phyloP scores from a whole-genome alignment of 352 stramenopile genomes.

The Pythium volutum region DNA sequence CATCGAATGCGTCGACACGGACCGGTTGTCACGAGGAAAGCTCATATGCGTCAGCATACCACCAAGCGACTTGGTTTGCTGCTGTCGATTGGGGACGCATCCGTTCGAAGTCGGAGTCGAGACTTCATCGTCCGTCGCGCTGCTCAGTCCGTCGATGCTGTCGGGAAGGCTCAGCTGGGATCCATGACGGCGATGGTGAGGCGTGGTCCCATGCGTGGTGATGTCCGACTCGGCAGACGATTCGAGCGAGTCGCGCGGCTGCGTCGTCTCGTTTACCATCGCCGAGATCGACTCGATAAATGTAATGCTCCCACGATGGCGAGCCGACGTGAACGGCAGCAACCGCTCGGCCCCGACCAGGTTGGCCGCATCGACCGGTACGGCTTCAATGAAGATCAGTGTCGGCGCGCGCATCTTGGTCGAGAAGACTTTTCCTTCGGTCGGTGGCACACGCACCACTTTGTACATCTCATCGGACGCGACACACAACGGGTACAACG shows the following conservation, averaged over 20 bases:
- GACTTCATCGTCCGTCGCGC: constrained; percentile 12
- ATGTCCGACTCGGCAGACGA: constrained; percentile 24
- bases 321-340: constrained; percentile 54
- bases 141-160: constrained; percentile 20
- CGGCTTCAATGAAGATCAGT: constrained; percentile 70
- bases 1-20: constrained; percentile 17
- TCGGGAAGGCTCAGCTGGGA: constrained; percentile 25
- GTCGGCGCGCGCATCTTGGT: constrained; percentile 82
- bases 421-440: constrained; percentile 81
- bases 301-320: constrained; percentile 47
- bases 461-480: constrained; percentile 72
- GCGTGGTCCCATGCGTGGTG: constrained; percentile 14
- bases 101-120: constrained; percentile 9
- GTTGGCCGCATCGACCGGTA: constrained; percentile 49
- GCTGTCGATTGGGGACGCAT: neutral
- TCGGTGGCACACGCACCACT: constrained; percentile 67
- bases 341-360: constrained; percentile 33
- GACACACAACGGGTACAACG: constrained; percentile 65
- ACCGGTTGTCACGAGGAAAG: constrained; percentile 19
- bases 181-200: constrained; percentile 23
- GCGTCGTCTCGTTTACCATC: constrained; percentile 30
- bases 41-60: constrained; percentile 26
- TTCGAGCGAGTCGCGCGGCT: constrained; percentile 29
- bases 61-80: constrained; percentile 4
- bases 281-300: constrained; percentile 53